Percentiles rank a stretch among this genome's conserved stretches.
These are phyloP conservation scores for Epichloe glyceriae DNA, from an alignment of 2,329 filamentous ascomycete species.

Conservation along the genomic window DNA sequence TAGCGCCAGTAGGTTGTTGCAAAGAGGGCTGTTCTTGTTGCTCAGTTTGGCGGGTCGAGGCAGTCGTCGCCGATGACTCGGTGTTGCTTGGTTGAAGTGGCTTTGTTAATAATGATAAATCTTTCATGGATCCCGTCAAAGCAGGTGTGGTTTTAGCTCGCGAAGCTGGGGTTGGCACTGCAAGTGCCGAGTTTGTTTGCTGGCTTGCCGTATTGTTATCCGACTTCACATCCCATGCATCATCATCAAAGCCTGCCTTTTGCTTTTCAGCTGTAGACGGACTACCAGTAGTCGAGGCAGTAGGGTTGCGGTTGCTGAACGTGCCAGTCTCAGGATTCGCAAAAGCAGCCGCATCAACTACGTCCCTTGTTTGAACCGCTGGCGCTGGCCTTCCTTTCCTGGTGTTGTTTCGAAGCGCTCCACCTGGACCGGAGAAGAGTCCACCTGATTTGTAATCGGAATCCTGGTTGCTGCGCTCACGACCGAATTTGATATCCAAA, in stretches of 20 bases:
- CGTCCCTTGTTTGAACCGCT: conserved; percentile 71
- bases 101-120: conserved; percentile 39
- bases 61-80: conserved; percentile 17
- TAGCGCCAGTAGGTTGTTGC: conserved; percentile 40
- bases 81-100: conserved; percentile 39
- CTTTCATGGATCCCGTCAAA: conserved; percentile 45
- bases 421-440: conserved; percentile 88
- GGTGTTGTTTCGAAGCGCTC: conserved; percentile 84
- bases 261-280: conserved; percentile 14
- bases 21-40: conserved; percentile 21
- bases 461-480: conserved; percentile 41
- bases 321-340: conserved; percentile 37
- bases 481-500: conserved; percentile 67
- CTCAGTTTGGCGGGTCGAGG: conserved; percentile 5
- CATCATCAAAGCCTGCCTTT: conserved; percentile 70
- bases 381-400: conserved; percentile 82
- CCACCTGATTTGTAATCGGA: conserved; percentile 50
- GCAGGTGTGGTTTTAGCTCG: conserved; percentile 10
- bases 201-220: conserved; percentile 36
- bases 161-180: conserved; percentile 9
- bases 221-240: conserved; percentile 90
- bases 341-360: conserved; percentile 79
- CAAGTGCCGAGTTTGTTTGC: conserved; percentile 23
- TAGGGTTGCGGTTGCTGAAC: conserved; percentile 11
- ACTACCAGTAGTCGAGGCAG: conserved; percentile 12